Evolutionary conservation across 2,329 filamentous ascomycete genomes (phyloP).

Genomic region (Botryosphaeria dothidea): DNA sequence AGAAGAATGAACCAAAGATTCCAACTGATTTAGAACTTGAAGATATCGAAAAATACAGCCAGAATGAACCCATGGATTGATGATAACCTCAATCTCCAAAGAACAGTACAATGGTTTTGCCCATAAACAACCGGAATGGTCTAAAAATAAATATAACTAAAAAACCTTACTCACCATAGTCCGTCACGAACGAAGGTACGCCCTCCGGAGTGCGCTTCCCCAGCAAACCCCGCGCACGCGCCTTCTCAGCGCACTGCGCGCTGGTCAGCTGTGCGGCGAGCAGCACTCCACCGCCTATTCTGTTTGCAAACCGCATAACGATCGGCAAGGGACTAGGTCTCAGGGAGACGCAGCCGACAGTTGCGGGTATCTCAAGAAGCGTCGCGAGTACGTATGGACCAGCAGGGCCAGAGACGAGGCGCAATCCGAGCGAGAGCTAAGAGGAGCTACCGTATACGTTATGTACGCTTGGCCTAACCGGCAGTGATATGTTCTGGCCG

Average conservation of each 20-base stretch:
- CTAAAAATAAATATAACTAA: too few species aligned
- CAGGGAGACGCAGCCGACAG: too few species aligned
- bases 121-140: too few species aligned
- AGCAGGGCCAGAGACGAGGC: too few species aligned
- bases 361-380: neutral
- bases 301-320: slow-evolving; percentile 1
- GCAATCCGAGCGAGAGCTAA: neutral
- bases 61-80: too few species aligned
- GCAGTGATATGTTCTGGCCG: too few species aligned
- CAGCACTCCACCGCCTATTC: neutral
- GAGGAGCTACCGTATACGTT: too few species aligned
- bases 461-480: too few species aligned
- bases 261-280: neutral
- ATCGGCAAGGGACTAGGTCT: neutral
- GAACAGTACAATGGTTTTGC: too few species aligned
- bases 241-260: neutral
- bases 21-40: too few species aligned
- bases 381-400: neutral
- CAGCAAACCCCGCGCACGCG: neutral
- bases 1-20: neutral
- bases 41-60: too few species aligned
- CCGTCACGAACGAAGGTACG: slow-evolving; percentile 40
- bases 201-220: slow-evolving; percentile 16
- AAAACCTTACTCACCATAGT: slow-evolving; percentile 34
- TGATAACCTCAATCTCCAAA: too few species aligned